Conservation (phyloP, 23 red algal genomes). For the Gracilaria caudata region DNA sequence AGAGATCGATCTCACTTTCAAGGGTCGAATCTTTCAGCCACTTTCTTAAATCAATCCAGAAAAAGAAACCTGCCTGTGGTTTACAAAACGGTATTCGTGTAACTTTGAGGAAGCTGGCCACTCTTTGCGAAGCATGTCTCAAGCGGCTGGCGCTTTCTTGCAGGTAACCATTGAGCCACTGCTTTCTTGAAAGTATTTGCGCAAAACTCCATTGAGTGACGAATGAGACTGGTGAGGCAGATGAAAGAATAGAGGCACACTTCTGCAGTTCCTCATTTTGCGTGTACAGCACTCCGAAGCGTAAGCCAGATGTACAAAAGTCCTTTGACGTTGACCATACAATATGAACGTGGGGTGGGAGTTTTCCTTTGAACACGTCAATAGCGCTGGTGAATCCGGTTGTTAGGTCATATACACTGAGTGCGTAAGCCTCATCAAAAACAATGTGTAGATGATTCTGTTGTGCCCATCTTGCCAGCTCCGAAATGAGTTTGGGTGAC, state of each 20-base stretch:
- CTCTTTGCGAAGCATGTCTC: constrained; percentile 17
- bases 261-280: constrained; percentile 68
- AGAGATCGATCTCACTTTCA: constrained; percentile 53
- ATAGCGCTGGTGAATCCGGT: constrained; percentile 53
- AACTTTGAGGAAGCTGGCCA: background rate
- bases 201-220: constrained; percentile 42
- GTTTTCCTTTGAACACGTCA: constrained; percentile 65
- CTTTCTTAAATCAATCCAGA: constrained; percentile 51
- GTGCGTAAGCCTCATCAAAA: constrained; percentile 89
- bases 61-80: constrained; percentile 59
- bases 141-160: constrained; percentile 31
- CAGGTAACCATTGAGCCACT: constrained; percentile 50
- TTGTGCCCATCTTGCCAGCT: constrained; percentile 68
- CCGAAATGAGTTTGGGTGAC: constrained; percentile 30
- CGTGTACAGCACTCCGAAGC: constrained; percentile 83
- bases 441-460: constrained; percentile 66
- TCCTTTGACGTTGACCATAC: constrained; percentile 93
- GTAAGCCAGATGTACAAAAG: constrained; percentile 77
- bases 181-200: constrained; percentile 26
- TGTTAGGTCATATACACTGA: constrained; percentile 56
- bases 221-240: constrained; percentile 26
- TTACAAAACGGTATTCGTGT: constrained; percentile 44
- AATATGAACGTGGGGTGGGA: constrained; percentile 85
- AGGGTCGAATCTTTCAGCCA: constrained; percentile 10
- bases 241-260: constrained; percentile 17